Base-by-base conservation (phyloP, 2,329 filamentous ascomycete species). In the Cadophora luteo-olivacea region DNA sequence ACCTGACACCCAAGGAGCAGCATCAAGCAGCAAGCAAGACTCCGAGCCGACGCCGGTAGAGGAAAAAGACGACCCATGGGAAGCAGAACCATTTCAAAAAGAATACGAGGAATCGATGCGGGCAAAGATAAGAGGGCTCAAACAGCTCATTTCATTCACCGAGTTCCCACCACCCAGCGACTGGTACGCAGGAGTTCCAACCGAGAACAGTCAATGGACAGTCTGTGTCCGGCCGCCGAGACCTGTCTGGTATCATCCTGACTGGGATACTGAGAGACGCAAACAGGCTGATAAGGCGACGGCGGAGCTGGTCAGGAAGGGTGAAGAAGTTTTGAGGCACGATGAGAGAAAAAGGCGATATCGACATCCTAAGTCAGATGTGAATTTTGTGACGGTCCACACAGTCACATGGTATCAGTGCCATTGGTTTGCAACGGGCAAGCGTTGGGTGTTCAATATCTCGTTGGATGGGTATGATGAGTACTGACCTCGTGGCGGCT, bases 391-490 rank as follows among this genome's bases (percentile, higher is more conserved):
- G 0, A 45, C 57, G 4, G 25, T 14, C 3, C 38, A 8, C 12
- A 25, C 57, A 1, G 36, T 60, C 3, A 24, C 38, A 24, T 60
- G 57, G 57, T 60, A 22, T 38, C 57, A 60, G 36, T 60, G 57
- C 7, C 57, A 60, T 41, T 25, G 3, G 8, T 60, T 29, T 25
- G 14, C n/a, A 7, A 24, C 33, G 12, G n/a, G 33, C 4, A 22
- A 60, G 22, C 38, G 57, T 4, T 60, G 57, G 57, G 57, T 33
- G 7, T 11, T 60, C 19, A 60, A 60, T 60, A 22, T 45, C 9
- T 16, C 36, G 22, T 12, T 45, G 33, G 33, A 60, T 16, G 57
- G 57, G 4, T 60, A 60, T 60, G 57, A 60, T 60, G 57, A 60
- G 57, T 41, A 45, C 25, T 60, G 57, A 60, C 36, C 36, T 36